Base-by-base conservation (phyloP, 495 filamentous ascomycete genomes). In the Lepidopterella palustris region DNA sequence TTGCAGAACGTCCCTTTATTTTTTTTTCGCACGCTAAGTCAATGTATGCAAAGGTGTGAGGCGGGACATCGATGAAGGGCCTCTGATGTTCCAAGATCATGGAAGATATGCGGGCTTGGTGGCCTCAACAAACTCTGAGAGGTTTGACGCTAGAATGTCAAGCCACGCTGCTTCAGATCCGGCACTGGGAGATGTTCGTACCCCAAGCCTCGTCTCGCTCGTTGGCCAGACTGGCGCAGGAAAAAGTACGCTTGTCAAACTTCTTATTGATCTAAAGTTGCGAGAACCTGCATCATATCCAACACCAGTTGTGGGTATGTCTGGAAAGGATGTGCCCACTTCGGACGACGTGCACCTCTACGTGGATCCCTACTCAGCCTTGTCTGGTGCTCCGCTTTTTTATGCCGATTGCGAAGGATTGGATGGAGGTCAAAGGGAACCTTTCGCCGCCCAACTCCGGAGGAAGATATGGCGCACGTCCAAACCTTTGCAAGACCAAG, bases 21-120 rank as follows among this genome's bases (percentile, higher is more conserved):
- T 35, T 67, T 35, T 35, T 21, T 66, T 72, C n/a, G 60, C 70
- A 26, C 73, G 79, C 27, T 69, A 72, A 27, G 72, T 76, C 45
- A 77, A 6, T 35, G 13, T 35, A 35, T 6, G 13, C 31, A 6
- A 35, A 35, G 31, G 31, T 35, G 31, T 35, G 13, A 35, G 13
- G 13, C 31, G 31, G 13, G 31, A 35, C 31, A 35, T 6, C 71
- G 57, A 72, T 66, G 4, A 63, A 73, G 48, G 75, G 75, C 64
- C 68, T 71, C 20, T 63, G 6, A 70, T 80, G 6, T 74, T 82
- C 69, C 60, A 67, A 29, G 68, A 76, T 13, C 73, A 68, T 20
- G 65, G 64, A 1, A 69, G 55, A 0, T 62, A 62, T 25, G 62
- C 72, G 11, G 49, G 52, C 21, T 53, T 59, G 2, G 45, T 59